These are phyloP conservation scores for Plasmodium gonderi DNA, from an alignment of 169 alveolate genomes.

Conservation along the genomic window DNA sequence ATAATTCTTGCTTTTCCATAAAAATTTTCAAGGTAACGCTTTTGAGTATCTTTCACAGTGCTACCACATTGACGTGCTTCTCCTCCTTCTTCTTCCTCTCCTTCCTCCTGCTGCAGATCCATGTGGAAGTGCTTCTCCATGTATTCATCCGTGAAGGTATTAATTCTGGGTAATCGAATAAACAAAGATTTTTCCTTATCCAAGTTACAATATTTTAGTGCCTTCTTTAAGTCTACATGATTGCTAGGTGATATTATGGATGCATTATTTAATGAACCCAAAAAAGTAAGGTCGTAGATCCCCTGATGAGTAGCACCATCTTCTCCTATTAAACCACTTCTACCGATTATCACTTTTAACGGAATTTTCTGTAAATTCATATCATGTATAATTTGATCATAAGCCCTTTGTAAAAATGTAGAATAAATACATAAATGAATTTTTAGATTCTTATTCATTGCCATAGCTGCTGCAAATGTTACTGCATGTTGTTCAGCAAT, in stretches of 20 bases:
- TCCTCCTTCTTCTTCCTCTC: neutral
- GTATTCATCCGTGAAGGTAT: slow-evolving; percentile 23
- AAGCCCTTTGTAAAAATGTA: slow-evolving; percentile 91
- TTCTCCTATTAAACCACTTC: slow-evolving; percentile 90
- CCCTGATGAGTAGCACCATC: slow-evolving; percentile 93
- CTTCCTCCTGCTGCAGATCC: neutral
- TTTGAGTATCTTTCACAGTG: neutral
- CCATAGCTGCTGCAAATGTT: slow-evolving; percentile 90
- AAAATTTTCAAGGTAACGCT: neutral
- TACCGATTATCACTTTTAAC: slow-evolving; percentile 82
- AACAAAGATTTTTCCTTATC: slow-evolving; percentile 12
- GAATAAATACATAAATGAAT: slow-evolving; percentile 88
- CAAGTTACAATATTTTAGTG: slow-evolving; percentile 1
- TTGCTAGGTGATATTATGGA: slow-evolving; percentile 87
- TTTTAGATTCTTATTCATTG: slow-evolving; percentile 82
- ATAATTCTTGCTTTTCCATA: slow-evolving; percentile 39
- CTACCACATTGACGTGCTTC: neutral
- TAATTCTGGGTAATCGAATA: slow-evolving; percentile 42
- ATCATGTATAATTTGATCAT: slow-evolving; percentile 89
- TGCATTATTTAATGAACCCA: slow-evolving; percentile 85
- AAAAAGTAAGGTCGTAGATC: slow-evolving; percentile 84
- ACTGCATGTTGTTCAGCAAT: slow-evolving; percentile 93
- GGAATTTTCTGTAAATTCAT: slow-evolving; percentile 86
- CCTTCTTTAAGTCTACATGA: slow-evolving; percentile 77
- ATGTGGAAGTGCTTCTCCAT: slow-evolving; percentile 15